Evolutionary conservation across 352 stramenopile genomes (phyloP).

Genomic region (Elongisporangium senticosum): DNA sequence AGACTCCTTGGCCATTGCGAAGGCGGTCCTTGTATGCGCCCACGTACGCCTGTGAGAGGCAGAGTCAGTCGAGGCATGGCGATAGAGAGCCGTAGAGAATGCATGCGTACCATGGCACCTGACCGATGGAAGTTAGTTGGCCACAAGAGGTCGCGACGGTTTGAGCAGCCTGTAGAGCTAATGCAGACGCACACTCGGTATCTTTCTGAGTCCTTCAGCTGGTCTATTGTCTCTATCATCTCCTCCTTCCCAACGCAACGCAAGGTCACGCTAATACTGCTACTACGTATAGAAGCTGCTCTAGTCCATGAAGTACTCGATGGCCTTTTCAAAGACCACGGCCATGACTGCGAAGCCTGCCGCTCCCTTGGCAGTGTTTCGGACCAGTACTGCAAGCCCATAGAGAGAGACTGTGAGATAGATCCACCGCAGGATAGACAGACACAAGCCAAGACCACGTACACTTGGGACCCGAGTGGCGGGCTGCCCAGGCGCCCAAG

Average conservation of each 20-base stretch:
- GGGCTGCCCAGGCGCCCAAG: slow-evolving; percentile 62
- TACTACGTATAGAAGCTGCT: not conserved
- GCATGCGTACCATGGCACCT: not conserved
- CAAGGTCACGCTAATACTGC: too few species aligned
- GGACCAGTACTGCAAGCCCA: slow-evolving; percentile 41
- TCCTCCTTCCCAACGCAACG: not conserved
- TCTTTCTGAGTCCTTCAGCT: slow-evolving; percentile 4
- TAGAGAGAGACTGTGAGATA: slow-evolving; percentile 5
- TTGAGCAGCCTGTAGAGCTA: not conserved
- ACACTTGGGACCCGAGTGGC: slow-evolving; percentile 60
- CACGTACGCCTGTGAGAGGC: slow-evolving; percentile 23
- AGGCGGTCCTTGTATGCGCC: slow-evolving; percentile 32
- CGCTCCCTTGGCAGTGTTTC: slow-evolving; percentile 71
- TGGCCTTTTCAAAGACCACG: slow-evolving; percentile 81
- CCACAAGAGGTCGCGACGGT: not conserved
- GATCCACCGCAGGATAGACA: not conserved
- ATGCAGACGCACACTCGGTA: not conserved
- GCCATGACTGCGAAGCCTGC: slow-evolving; percentile 78
- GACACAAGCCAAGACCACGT: slow-evolving; percentile 4
- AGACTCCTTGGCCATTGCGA: slow-evolving; percentile 38
- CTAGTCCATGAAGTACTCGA: slow-evolving; percentile 49
- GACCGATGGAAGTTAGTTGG: not conserved
- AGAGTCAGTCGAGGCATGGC: not conserved
- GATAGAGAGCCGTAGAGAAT: not conserved
- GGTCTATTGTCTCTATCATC: slow-evolving; percentile 8